Conservation (phyloP, 2,329 filamentous ascomycete species). For the Magnaporthiopsis rhizophila region DNA sequence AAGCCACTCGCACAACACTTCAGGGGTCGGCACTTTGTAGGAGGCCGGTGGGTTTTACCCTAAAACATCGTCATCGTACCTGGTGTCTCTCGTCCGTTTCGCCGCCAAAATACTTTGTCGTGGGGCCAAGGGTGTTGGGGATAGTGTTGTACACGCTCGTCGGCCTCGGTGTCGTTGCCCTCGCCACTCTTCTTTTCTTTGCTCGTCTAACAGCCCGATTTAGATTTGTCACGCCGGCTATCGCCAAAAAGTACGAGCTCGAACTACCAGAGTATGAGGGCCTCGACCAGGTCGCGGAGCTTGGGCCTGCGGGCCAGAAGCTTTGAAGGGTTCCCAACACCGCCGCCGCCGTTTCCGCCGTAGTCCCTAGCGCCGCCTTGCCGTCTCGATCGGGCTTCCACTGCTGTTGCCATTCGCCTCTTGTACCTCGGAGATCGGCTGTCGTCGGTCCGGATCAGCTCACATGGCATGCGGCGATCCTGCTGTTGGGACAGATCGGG, state of each 20-base stretch:
- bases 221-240: constrained; percentile 69
- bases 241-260: constrained; percentile 80
- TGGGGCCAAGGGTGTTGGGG: no score
- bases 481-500: constrained; percentile 50
- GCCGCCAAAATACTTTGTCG: no score
- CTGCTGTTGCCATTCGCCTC: not conserved
- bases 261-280: constrained; percentile 78
- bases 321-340: constrained; percentile 30
- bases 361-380: not conserved
- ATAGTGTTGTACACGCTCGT: no score
- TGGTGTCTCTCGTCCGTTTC: not conserved
- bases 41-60: constrained; percentile 56
- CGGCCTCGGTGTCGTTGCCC: no score
- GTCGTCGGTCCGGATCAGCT: constrained; percentile 31
- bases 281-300: constrained; percentile 81
- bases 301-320: constrained; percentile 43
- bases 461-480: constrained; percentile 45
- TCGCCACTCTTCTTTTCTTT: not conserved
- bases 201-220: not conserved
- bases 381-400: not conserved
- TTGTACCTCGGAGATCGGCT: not conserved
- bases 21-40: constrained; percentile 81
- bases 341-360: no score
- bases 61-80: constrained; percentile 5
- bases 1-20: constrained; percentile 86